Base-by-base conservation (phyloP, 768 basidiomycete species). In the Tulasnella sp. region DNA sequence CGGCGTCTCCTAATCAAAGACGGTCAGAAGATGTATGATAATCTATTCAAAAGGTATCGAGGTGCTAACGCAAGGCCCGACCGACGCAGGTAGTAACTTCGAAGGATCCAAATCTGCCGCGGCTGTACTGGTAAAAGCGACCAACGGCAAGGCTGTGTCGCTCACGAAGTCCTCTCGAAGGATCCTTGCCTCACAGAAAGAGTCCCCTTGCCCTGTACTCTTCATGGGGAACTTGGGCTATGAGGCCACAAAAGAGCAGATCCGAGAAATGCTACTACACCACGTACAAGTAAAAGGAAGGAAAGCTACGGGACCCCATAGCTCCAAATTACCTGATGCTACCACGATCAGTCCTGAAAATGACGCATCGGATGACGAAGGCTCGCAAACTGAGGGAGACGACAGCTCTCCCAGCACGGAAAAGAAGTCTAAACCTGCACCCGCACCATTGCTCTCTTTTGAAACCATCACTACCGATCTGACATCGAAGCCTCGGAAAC, bases 151-250 rank as follows among this genome's bases (percentile, higher is more conserved):
- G 17, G 67, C 68, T 42, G 65, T 68, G 9, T 69, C 70, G 24
- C 25, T 50, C 25, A 59, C 86, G 8, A 86, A 87, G 70, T 81
- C 78, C 4, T 84, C 85, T 2, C 84, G 84, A 68, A 89, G 84
- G 68, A 87, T 91, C 59, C 75, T 93, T 17, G 73, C 78, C 30
- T 67, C 70, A 27, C 93, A 93, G 69, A 92, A 86, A 68, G 89
- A 92, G 68, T 81, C 83, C 1, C 80, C 91, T 42, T 87, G 81
- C 2, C 83, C 85, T 2, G 92, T 91, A 5, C 74, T 98, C 11
- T 98, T 97, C 76, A 69, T 97, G 22, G 94, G 94, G 8, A 98
- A 98, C 69, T 78, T 98, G 15, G 83, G 85, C 7, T 98, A 94
- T 69, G 87, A 91, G 67, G 83, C 92, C 11, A 93, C 88, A 4